Evolutionary conservation across 345 rosid genomes (phyloP).

Genomic region (Populus nigra): DNA sequence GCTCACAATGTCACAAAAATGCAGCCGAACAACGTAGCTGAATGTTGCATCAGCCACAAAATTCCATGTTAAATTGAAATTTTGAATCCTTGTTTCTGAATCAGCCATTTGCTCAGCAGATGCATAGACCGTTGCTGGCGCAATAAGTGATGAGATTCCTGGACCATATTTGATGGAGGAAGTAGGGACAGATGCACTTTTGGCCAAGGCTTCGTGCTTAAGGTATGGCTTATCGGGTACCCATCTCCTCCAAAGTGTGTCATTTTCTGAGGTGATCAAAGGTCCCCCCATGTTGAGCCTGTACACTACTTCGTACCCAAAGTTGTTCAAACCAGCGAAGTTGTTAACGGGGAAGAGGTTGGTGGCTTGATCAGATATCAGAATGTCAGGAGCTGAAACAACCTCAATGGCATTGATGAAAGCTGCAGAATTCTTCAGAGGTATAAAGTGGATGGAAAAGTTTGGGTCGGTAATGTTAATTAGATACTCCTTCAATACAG

Average conservation of each 20-base stretch:
- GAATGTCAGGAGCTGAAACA: conserved; percentile 63
- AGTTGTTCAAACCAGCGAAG: conserved; percentile 42
- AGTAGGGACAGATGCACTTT: conserved; percentile 31
- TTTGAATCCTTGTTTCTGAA: conserved; percentile 36
- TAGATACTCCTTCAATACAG: conserved; percentile 58
- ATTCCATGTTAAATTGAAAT: conserved; percentile 69
- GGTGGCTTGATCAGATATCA: conserved; percentile 51
- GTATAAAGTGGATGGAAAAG: conserved; percentile 46
- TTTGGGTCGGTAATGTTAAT: conserved; percentile 47
- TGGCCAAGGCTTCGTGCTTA: conserved; percentile 42
- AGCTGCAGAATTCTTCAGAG: conserved; percentile 57
- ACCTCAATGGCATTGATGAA: conserved; percentile 73
- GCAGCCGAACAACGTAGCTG: conserved; percentile 59
- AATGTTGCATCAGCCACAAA: conserved; percentile 53
- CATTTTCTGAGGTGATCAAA: conserved; percentile 52
- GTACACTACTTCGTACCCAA: conserved; percentile 51
- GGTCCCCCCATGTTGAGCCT: conserved; percentile 80
- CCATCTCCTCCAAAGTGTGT: conserved; percentile 61
- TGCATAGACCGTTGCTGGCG: conserved; percentile 63
- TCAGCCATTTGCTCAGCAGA: conserved; percentile 63
- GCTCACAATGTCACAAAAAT: conserved; percentile 79
- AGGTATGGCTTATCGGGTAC: conserved; percentile 48
- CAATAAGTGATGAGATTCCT: conserved; percentile 54
- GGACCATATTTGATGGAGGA: conserved; percentile 46
- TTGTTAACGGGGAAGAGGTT: conserved; percentile 50